These are phyloP conservation scores for Tylopilus plumbeoviolaceoides DNA, from an alignment of 768 basidiomycete species.

Conservation along the genomic window DNA sequence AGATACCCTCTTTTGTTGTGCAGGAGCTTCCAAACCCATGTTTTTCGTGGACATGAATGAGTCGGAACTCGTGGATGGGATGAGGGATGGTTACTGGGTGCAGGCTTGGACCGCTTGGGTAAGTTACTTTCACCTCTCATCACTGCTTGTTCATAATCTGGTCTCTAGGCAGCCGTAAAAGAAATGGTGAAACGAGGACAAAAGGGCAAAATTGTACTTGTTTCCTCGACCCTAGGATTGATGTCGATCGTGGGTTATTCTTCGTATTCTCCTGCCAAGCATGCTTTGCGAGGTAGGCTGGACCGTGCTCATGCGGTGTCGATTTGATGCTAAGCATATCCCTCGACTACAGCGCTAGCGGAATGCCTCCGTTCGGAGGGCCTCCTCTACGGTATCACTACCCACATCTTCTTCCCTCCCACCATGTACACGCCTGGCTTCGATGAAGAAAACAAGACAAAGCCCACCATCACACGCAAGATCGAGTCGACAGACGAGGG, in stretches of 20 bases:
- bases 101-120: conserved; percentile 54
- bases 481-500: conserved; percentile 75
- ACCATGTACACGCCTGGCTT: conserved; percentile 79
- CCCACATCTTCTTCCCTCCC: conserved; percentile 80
- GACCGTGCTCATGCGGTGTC: not conserved
- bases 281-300: conserved; percentile 71
- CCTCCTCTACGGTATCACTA: conserved; percentile 67
- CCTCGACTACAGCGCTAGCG: conserved; percentile 56
- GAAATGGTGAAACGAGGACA: conserved; percentile 54
- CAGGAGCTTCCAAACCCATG: conserved; percentile 66
- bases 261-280: conserved; percentile 80
- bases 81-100: conserved; percentile 26
- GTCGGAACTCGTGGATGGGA: conserved; percentile 49
- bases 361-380: conserved; percentile 81
- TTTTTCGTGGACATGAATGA: conserved; percentile 72
- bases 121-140: not conserved
- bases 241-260: conserved; percentile 77
- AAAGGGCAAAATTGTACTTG: conserved; percentile 70
- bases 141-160: not conserved
- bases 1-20: conserved; percentile 76
- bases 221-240: conserved; percentile 70
- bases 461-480: conserved; percentile 69
- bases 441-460: conserved; percentile 70
- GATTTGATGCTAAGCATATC: not conserved
- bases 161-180: conserved; percentile 59